Conservation (phyloP, 495 filamentous ascomycete species). For the Penicillium crystallinum region DNA sequence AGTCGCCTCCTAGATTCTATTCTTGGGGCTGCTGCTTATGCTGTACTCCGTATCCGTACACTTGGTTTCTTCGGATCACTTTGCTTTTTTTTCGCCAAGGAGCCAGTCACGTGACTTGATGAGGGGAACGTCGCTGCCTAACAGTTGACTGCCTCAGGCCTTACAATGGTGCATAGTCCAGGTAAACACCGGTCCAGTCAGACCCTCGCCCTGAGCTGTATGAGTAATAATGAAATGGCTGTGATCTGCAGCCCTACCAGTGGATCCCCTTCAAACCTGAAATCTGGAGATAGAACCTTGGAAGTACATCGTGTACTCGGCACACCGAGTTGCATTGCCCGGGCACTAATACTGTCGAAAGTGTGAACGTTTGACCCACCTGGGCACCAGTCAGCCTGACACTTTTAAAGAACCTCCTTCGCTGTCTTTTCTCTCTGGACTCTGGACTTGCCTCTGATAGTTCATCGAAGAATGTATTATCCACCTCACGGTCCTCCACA, state of each 20-base stretch:
- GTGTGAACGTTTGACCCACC: slow-evolving; percentile 2
- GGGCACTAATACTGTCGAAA: not conserved
- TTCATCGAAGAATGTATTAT: not conserved
- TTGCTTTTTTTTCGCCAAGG: no score
- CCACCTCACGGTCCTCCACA: slow-evolving; percentile 24
- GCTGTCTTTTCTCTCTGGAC: not conserved
- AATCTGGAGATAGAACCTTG: not conserved
- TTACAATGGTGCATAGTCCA: not conserved
- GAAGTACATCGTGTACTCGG: no score
- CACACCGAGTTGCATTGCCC: not conserved
- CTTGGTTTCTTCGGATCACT: no score
- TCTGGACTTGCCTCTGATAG: not conserved
- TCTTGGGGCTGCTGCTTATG: no score
- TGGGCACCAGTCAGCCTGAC: not conserved
- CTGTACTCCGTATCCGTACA: not conserved
- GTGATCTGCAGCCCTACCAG: slow-evolving; percentile 15
- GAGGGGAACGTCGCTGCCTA: not conserved
- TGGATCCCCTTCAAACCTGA: not conserved
- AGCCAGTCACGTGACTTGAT: no score
- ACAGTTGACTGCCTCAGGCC: not conserved
- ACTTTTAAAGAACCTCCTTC: not conserved
- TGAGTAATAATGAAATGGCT: not conserved
- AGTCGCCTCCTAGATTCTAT: no score
- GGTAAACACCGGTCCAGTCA: not conserved
- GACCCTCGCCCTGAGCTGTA: not conserved